Conservation (phyloP, 805 yeast genomes). For the Wickerhamomyces xylosicus region DNA sequence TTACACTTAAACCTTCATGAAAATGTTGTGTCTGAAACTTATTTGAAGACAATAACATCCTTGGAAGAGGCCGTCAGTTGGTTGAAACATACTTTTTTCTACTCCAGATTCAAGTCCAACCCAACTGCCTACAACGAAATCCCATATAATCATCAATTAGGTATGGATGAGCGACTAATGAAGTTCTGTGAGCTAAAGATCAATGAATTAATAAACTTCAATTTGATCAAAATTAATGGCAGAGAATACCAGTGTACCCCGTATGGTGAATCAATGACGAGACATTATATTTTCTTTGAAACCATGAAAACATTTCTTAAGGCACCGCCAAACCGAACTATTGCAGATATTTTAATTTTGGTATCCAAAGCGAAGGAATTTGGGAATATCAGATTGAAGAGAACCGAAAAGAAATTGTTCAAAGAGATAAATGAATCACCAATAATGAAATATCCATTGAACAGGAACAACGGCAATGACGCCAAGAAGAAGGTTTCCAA, state of each 20-base stretch:
- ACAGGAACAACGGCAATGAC: conserved; percentile 1
- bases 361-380: conserved; percentile 32
- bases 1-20: conserved; percentile 30
- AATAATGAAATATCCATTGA: conserved; percentile 25
- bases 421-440: conserved; percentile 33
- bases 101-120: conserved; percentile 29
- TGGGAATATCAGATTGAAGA: conserved; percentile 27
- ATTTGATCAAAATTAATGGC: conserved; percentile 19
- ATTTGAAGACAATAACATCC: conserved; percentile 28
- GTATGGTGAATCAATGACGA: conserved; percentile 39
- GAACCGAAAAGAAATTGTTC: conserved; percentile 33
- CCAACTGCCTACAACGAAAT: conserved; percentile 30
- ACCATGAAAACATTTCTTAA: conserved; percentile 29
- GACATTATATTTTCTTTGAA: conserved; percentile 33
- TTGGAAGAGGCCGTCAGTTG: conserved; percentile 31
- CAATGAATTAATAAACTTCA: conserved; percentile 20
- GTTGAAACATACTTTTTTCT: conserved; percentile 40
- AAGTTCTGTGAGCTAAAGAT: conserved; percentile 26
- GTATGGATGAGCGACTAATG: conserved; percentile 22
- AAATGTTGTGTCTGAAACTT: conserved; percentile 33
- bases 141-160: conserved; percentile 10
- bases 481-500: conserved; percentile 17
- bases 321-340: conserved; percentile 5
- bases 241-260: conserved; percentile 22
- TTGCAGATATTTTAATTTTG: conserved; percentile 17